Conservation (phyloP, 306 rosid genomes). For the Trifolium subterraneum region DNA sequence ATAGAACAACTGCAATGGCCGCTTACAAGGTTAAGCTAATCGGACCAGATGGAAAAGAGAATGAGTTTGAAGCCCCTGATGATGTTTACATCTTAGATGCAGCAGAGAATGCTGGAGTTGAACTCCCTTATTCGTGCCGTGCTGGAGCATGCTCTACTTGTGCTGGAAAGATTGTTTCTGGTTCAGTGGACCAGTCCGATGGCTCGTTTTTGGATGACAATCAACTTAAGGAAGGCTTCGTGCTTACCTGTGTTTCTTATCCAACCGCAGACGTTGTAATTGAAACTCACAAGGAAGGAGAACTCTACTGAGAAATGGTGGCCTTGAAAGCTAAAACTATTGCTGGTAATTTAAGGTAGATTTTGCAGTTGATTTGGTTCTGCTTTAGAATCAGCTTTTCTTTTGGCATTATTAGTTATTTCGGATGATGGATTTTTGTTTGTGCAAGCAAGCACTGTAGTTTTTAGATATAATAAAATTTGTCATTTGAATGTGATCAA, state of each 20-base stretch:
- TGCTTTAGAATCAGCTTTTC: conserved; percentile 27
- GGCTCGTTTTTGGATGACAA: conserved; percentile 78
- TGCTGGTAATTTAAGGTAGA: conserved; percentile 28
- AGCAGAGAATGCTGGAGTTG: conserved; percentile 79
- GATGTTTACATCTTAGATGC: conserved; percentile 76
- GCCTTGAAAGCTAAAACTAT: conserved; percentile 3
- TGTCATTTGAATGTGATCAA: conserved; percentile 22
- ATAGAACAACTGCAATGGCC: conserved; percentile 66
- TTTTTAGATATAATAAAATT: conserved; percentile 15
- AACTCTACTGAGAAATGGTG: conserved; percentile 58
- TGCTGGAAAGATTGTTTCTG: conserved; percentile 67
- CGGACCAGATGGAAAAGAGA: conserved; percentile 65
- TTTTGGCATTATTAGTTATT: conserved; percentile 34
- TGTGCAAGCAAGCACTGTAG: conserved; percentile 34
- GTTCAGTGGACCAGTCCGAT: conserved; percentile 77
- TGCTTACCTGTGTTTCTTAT: conserved; percentile 71
- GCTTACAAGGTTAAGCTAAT: conserved; percentile 74
- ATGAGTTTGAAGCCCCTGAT: conserved; percentile 75
- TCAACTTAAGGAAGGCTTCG: conserved; percentile 62
- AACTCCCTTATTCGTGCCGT: conserved; percentile 85
- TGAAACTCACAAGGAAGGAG: conserved; percentile 81
- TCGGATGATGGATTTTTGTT: conserved; percentile 35
- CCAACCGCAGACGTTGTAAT: conserved; percentile 79
- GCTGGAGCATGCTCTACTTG: conserved; percentile 91
- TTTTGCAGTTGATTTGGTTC: conserved; percentile 25